Conservation (phyloP, 2,329 filamentous ascomycete genomes). For the Sarocladium brachiariae region DNA sequence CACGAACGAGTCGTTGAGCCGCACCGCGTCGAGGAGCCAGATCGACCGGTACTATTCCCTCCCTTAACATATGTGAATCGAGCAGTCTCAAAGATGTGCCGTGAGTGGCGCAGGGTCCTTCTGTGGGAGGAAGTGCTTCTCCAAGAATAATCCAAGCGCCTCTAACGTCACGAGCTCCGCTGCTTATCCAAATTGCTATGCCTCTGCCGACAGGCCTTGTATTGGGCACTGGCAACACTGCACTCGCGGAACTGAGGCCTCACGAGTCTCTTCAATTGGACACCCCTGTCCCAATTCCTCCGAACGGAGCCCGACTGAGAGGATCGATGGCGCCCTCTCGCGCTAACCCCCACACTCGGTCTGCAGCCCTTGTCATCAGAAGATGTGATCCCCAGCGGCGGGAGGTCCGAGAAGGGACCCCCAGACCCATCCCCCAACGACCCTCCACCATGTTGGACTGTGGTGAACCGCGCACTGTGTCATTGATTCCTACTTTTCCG, state of each 20-base stretch:
- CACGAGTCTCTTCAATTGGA: background rate
- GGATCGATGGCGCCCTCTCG: conserved; percentile 8
- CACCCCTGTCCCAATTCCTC: background rate
- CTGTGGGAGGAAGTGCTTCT: background rate
- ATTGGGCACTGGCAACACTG: background rate
- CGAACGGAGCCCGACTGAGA: background rate
- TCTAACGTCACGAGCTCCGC: background rate
- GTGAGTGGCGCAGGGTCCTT: conserved; percentile 5
- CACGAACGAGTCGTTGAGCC: background rate
- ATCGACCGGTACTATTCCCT: background rate
- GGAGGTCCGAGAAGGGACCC: background rate
- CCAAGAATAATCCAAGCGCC: background rate
- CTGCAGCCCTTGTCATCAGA: conserved; percentile 1
- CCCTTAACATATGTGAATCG: background rate
- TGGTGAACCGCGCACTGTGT: conserved; percentile 5
- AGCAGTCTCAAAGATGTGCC: background rate
- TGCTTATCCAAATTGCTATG: background rate
- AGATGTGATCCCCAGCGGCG: conserved; percentile 3
- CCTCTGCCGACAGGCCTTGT: background rate
- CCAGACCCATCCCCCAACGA: conserved; percentile 4
- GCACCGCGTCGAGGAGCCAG: background rate
- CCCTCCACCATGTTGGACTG: conserved; percentile 8
- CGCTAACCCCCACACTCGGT: conserved; percentile 9
- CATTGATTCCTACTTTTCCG: background rate
- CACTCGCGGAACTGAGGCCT: background rate